Evolutionary conservation across 371 early-diverging fungal genomes (phyloP), one percentile per base, ranked within the genome.

Genomic region (Haplosporangium sp.): DNA sequence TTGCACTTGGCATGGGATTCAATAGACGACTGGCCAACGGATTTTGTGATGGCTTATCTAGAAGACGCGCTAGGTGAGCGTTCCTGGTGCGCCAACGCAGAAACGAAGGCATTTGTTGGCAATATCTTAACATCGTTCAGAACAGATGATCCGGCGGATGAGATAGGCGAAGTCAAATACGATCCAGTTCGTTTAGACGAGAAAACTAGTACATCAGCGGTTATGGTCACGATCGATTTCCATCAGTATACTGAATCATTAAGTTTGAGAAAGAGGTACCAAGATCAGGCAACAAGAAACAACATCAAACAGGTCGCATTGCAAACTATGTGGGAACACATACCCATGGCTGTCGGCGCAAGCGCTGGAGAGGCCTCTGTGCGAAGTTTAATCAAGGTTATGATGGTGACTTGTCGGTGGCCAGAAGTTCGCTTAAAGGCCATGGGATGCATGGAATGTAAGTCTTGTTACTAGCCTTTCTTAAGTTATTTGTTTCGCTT

Each of bases 371-470:
- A 81, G 19, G 35, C 71, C 0, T 57, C 72, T 2, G 75, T 81
- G 4, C 71, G 82, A 4, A 74, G 72, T 45, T 39, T 81, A 19
- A 81, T 74, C 67, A 81, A 81, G 42, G 69, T 75, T 38, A 81
- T 81, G 82, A 72, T 75, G 69, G 72, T 65, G 13, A 81, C 82
- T 15, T 71, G 72, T 58, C 82, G 76, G 15, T 81, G 82, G 82
- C 63, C 64, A n/a, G 82, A 81, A 53, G 76, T 81, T 19, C 82
- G 82, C 4, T 48, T 64, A 15, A 71, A 69, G 20, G 82, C 82
- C 13, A 81, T 81, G 82, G 58, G 63, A 2, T 71, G 72, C 57
- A 75, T 81, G 76, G 82, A 81, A n/a, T 72, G 82, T 81, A 81
- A 66, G 81, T 62, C 4, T 10, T 42, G 2, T 8, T 1, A 13